Evolutionary conservation across 768 basidiomycete species (phyloP), one percentile per base, ranked within the genome.

Genomic region (Tephrocybe sp.): DNA sequence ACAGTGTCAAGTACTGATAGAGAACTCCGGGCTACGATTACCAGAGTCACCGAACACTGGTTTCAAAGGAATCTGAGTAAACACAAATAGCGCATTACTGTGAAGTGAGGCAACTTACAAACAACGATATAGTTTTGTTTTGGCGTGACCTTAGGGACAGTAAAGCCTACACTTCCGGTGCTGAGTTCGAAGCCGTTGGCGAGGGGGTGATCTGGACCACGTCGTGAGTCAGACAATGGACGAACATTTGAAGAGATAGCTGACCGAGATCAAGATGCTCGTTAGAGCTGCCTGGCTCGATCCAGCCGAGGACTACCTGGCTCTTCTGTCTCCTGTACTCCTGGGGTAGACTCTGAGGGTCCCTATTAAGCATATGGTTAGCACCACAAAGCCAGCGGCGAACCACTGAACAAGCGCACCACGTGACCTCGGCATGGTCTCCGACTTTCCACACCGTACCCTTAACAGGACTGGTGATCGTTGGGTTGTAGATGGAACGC

Each of bases 41-140:
- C 80, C 83, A n/a, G 81, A 82, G 61, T 82, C 78, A 9, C 83
- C 81, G 26, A 82, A 65, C 20, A 83, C 79, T 80, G 39, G 11
- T 28, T 24, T 44, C 23, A 53, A 25, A 52, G 14, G 15, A 18
- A 53, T 10, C 9, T 23, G 48, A 57, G 36, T 24, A n/a, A 15
- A 15, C 15, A 15, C 15, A 15, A n/a, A 12, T 37, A 24, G 15
- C 11, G 28, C 28, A 11, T 47, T 49, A n/a, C 21, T 36, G 24
- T 41, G 11, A 11, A 8, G 36, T 41, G 25, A 50, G 36, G 11
- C 28, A 36, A 73, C 82, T 68, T 58, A 83, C 83, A 61, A 41
- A 74, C 78, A 45, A 85, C 62, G 47, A 78, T 73, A 55, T 80
- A 86, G 54, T 77, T 60, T 44, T 64, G 46, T 28, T 70, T 55